phyloP scores from a whole-genome alignment of 2,329 filamentous ascomycete species.

The Hypoxylon sp. region DNA sequence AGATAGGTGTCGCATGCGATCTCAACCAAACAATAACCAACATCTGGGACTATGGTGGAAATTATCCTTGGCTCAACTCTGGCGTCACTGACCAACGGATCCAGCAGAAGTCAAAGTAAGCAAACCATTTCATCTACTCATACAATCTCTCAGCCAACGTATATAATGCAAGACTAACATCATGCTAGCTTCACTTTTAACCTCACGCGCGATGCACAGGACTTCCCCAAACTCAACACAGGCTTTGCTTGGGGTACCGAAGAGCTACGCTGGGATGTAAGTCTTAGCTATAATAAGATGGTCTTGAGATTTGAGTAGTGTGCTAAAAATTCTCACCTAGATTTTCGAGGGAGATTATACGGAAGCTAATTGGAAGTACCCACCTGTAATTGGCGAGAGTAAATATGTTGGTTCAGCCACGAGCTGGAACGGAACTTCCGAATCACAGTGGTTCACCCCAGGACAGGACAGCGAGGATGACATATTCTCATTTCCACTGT shows the following conservation, averaged over 20 bases:
- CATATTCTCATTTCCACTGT: conserved; percentile 50
- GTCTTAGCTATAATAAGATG: too few relatives aligned
- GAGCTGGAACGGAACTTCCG: conserved; percentile 48
- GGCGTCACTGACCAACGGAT: conserved; percentile 15
- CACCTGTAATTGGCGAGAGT: conserved; percentile 49
- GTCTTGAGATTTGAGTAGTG: too few relatives aligned
- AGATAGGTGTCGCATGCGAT: conserved; percentile 32
- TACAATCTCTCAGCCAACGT: not conserved
- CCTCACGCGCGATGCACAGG: conserved; percentile 35
- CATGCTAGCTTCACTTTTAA: conserved; percentile 42
- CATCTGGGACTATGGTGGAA: conserved; percentile 32
- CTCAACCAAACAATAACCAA: conserved; percentile 29
- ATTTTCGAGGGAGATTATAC: conserved; percentile 52
- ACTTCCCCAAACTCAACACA: conserved; percentile 41
- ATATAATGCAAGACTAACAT: not conserved
- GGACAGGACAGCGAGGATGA: conserved; percentile 49
- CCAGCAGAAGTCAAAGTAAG: conserved; percentile 35
- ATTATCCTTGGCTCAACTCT: conserved; percentile 26
- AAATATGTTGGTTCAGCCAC: conserved; percentile 56
- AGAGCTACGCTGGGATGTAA: conserved; percentile 44
- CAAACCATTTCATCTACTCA: not conserved
- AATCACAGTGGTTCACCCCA: conserved; percentile 49
- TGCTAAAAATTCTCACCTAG: conserved; percentile 10
- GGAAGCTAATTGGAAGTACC: conserved; percentile 54
- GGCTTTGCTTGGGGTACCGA: conserved; percentile 39